Percentiles rank a stretch among this genome's conserved stretches.
These are phyloP conservation scores for Gentiana dahurica DNA, from an alignment of 257 asterid species.

Conservation along the genomic window DNA sequence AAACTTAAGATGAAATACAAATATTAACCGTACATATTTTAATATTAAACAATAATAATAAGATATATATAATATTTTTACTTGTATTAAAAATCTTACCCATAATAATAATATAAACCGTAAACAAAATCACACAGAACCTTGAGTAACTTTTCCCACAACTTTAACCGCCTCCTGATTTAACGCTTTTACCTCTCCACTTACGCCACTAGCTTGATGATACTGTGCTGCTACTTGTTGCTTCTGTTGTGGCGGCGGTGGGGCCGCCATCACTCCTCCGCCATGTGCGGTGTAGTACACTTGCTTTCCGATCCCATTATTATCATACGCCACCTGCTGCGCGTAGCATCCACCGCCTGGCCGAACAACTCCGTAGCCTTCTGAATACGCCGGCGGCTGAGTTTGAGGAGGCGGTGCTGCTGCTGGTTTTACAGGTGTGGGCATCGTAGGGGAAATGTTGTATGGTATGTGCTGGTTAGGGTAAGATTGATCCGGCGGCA, in stretches of 20 bases:
- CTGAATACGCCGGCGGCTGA: conserved; percentile 20
- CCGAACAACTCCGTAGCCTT: conserved; percentile 19
- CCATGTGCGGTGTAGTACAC: conserved; percentile 58
- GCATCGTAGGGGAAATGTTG: conserved; percentile 23
- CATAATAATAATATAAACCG: background rate
- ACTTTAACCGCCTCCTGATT: conserved; percentile 38
- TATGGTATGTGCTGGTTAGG: conserved; percentile 50
- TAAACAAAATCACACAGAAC: conserved; percentile 26
- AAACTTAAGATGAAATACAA: no score
- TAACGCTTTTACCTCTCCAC: conserved; percentile 33
- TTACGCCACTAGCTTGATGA: conserved; percentile 21
- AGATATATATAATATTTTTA: no score
- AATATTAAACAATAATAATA: no score
- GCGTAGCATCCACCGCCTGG: conserved; percentile 34
- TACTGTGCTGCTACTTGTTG: conserved; percentile 8
- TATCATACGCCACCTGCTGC: conserved; percentile 67
- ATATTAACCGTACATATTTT: no score
- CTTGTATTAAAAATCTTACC: no score
- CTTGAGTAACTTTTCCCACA: conserved; percentile 39
- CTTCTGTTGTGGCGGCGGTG: conserved; percentile 21
- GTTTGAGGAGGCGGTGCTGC: conserved; percentile 24
- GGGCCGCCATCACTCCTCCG: conserved; percentile 37
- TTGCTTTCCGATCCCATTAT: conserved; percentile 50
- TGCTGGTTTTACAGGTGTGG: conserved; percentile 16
- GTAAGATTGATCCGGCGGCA: conserved; percentile 41